A percentile compares a stretch with the other conserved stretches of the same genome.
Evolutionary conservation across 352 stramenopile genomes (phyloP).

Genomic region (Globisporangium radiosum): DNA sequence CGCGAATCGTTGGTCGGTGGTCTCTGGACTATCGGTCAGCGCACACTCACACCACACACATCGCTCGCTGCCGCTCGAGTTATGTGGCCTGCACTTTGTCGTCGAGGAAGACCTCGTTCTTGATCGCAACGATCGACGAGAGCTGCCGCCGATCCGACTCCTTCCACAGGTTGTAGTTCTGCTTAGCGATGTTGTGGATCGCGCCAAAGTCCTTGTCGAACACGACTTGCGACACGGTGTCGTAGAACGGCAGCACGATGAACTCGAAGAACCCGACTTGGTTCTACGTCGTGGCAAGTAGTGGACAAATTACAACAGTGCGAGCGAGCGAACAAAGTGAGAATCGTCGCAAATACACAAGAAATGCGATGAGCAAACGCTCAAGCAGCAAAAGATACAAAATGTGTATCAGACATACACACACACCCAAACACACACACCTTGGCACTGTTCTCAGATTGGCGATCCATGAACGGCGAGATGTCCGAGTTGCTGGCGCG

Average conservation of each 20-base stretch:
- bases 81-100: constrained; percentile 47
- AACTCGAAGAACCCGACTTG: constrained; percentile 86
- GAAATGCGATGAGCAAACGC: not conserved
- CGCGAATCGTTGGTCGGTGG: no score
- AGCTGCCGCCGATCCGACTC: constrained; percentile 73
- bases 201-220: constrained; percentile 63
- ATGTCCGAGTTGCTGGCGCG: constrained; percentile 82
- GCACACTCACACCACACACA: no score
- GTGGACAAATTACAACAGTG: not conserved
- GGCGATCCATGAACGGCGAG: constrained; percentile 90
- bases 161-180: constrained; percentile 85
- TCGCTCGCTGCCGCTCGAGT: no score
- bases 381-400: not conserved
- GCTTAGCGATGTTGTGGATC: constrained; percentile 77
- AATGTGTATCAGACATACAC: not conserved
- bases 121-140: constrained; percentile 78
- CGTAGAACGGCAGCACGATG: constrained; percentile 78
- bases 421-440: constrained; percentile 23
- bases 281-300: constrained; percentile 28
- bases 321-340: no score
- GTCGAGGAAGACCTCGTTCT: constrained; percentile 74
- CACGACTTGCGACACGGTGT: constrained; percentile 72
- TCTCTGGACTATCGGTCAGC: no score
- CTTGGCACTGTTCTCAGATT: constrained; percentile 84
- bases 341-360: not conserved